These are phyloP conservation scores for Begonia masoniana DNA, from an alignment of 306 rosid species.

Conservation along the genomic window DNA sequence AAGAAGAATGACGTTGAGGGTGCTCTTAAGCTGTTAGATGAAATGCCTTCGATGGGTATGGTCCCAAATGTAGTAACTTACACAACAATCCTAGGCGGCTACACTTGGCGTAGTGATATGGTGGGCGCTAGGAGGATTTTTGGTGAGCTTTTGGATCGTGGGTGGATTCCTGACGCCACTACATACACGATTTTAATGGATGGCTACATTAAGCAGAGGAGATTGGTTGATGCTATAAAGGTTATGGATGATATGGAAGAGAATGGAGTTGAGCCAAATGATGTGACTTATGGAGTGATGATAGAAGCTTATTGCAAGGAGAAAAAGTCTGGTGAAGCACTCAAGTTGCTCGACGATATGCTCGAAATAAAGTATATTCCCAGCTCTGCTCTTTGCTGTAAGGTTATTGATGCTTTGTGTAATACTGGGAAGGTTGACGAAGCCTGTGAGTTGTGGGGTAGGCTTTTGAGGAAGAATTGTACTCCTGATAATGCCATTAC, in stretches of 20 bases:
- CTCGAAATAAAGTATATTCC: conserved; percentile 40
- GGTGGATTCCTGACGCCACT: conserved; percentile 65
- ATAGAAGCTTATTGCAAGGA: conserved; percentile 50
- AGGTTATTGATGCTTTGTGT: conserved; percentile 60
- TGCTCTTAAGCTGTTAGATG: conserved; percentile 47
- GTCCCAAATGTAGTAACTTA: conserved; percentile 62
- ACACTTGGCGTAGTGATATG: conserved; percentile 47
- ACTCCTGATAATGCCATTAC: conserved; percentile 33
- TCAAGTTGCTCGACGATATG: conserved; percentile 61
- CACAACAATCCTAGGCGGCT: conserved; percentile 55
- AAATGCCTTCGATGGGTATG: conserved; percentile 61
- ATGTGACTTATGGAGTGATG: conserved; percentile 59
- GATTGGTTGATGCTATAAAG: conserved; percentile 47
- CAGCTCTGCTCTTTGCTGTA: conserved; percentile 42
- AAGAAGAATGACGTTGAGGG: conserved; percentile 35
- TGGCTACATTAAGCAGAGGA: conserved; percentile 49
- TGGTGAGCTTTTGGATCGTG: conserved; percentile 46
- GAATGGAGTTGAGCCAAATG: conserved; percentile 55
- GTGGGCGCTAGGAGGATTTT: conserved; percentile 41
- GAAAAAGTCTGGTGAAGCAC: conserved; percentile 49
- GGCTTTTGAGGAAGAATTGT: conserved; percentile 44
- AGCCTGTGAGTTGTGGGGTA: conserved; percentile 48
- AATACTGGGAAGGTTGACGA: conserved; percentile 52
- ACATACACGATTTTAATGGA: conserved; percentile 54
- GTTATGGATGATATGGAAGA: conserved; percentile 87